Evolutionary conservation across 805 yeast genomes (phyloP).

Genomic region (Kluyveromyces dobzhanskii): DNA sequence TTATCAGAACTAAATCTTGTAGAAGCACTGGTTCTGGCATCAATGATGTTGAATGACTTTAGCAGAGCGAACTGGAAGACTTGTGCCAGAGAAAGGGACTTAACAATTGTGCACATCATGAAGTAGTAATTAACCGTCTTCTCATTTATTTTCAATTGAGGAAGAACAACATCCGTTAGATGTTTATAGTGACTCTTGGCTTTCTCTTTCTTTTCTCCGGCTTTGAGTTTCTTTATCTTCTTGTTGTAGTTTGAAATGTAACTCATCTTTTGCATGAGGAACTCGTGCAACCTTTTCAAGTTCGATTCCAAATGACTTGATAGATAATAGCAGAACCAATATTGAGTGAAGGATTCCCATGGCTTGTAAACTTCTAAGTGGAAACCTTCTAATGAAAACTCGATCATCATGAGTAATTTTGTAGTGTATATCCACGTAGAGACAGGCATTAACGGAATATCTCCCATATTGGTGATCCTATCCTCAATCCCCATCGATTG

Average conservation of each 20-base stretch:
- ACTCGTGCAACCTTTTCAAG: conserved; percentile 26
- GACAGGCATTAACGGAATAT: conserved; percentile 47
- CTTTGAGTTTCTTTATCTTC: conserved; percentile 39
- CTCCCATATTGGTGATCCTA: conserved; percentile 11
- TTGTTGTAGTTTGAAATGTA: conserved; percentile 29
- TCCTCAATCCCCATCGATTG: conserved; percentile 30
- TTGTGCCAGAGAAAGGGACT: conserved; percentile 29
- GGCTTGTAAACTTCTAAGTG: conserved; percentile 65
- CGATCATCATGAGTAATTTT: conserved; percentile 64
- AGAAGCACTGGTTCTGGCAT: conserved; percentile 17
- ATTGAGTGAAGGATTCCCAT: conserved; percentile 60
- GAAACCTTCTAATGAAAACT: conserved; percentile 64
- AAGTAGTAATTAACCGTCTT: conserved; percentile 20
- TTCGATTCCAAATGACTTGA: conserved; percentile 40
- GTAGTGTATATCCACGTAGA: conserved; percentile 60
- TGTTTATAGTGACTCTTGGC: conserved; percentile 29
- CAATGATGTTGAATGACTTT: conserved; percentile 19
- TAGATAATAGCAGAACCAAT: conserved; percentile 58
- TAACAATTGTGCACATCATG: conserved; percentile 18
- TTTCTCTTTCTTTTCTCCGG: conserved; percentile 41
- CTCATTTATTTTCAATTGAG: conserved; percentile 26
- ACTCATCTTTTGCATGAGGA: conserved; percentile 30
- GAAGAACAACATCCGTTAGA: conserved; percentile 30
- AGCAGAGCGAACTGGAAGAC: conserved; percentile 26
- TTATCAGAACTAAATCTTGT: conserved; percentile 23